phyloP scores from a whole-genome alignment of 495 filamentous ascomycete genomes.

The Penicillium paradoxum region DNA sequence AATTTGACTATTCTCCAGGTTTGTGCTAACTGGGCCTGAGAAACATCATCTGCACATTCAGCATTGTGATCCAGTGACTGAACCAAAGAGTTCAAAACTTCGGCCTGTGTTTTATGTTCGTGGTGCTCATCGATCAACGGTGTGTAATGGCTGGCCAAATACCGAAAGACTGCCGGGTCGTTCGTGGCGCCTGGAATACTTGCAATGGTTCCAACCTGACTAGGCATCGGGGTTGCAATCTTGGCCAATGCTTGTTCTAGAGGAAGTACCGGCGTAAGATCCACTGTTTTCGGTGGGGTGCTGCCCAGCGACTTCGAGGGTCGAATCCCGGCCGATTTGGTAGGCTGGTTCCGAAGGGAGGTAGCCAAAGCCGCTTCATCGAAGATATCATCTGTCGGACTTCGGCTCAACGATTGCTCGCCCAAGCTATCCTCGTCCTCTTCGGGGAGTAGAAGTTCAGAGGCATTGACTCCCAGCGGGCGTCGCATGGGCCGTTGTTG shows the following conservation, averaged over 20 bases:
- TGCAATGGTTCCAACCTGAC: conserved; percentile 59
- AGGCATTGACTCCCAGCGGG: conserved; percentile 28
- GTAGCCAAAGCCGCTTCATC: conserved; percentile 55
- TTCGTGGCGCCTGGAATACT: conserved; percentile 51
- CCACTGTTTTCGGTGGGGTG: conserved; percentile 54
- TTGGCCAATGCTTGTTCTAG: conserved; percentile 59
- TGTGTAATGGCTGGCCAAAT: conserved; percentile 56
- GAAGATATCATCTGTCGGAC: conserved; percentile 59
- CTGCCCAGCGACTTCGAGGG: conserved; percentile 40
- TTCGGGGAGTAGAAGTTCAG: conserved; percentile 30
- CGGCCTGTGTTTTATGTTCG: conserved; percentile 22
- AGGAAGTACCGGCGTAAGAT: conserved; percentile 47
- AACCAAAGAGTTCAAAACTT: conserved; percentile 44
- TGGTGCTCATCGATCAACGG: conserved; percentile 30
- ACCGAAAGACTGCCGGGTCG: conserved; percentile 50
- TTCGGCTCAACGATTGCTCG: conserved; percentile 53
- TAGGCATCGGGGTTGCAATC: conserved; percentile 45
- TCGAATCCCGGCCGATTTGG: conserved; percentile 28
- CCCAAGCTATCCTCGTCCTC: conserved; percentile 32
- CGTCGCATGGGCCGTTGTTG: conserved; percentile 45
- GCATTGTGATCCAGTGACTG: conserved; percentile 60
- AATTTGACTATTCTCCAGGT: conserved; percentile 69
- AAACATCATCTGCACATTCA: conserved; percentile 52
- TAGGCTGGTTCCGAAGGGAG: conserved; percentile 38
- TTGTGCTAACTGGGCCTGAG: conserved; percentile 61